These are phyloP conservation scores for Austroboletus niveus DNA, from an alignment of 1,284 basidiomycete genomes.

Conservation along the genomic window DNA sequence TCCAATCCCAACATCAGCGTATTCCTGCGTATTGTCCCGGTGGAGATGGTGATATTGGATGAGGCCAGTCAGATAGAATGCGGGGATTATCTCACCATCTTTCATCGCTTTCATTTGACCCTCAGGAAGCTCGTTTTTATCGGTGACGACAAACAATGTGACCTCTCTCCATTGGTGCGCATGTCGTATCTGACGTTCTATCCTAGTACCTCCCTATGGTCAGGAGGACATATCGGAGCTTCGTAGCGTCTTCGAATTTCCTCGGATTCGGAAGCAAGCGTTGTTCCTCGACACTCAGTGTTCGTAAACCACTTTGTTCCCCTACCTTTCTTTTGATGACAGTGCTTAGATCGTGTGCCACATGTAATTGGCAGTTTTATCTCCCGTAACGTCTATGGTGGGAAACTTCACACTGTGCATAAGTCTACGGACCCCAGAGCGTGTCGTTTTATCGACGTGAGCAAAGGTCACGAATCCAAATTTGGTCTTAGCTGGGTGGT, in stretches of 20 bases:
- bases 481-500: slow-evolving; percentile 28
- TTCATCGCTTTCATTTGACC: slow-evolving; percentile 41
- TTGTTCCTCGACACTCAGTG: slow-evolving; percentile 45
- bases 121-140: slow-evolving; percentile 68
- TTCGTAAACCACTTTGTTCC: slow-evolving; percentile 21
- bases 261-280: slow-evolving; percentile 35
- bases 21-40: slow-evolving; percentile 42
- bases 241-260: slow-evolving; percentile 45
- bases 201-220: slow-evolving; percentile 49
- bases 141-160: slow-evolving; percentile 76
- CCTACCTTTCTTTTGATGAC: background rate
- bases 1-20: slow-evolving; percentile 30
- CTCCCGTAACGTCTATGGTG: slow-evolving; percentile 43
- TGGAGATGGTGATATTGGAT: slow-evolving; percentile 55
- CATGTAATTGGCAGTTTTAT: slow-evolving; percentile 46
- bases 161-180: slow-evolving; percentile 17
- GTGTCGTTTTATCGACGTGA: slow-evolving; percentile 32
- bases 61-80: slow-evolving; percentile 68
- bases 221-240: slow-evolving; percentile 40
- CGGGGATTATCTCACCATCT: slow-evolving; percentile 55
- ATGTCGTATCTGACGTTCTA: slow-evolving; percentile 1
- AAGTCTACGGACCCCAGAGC: background rate
- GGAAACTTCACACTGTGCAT: slow-evolving; percentile 25
- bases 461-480: slow-evolving; percentile 21
- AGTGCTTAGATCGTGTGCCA: slow-evolving; percentile 50